Evolutionary conservation across 805 yeast species (phyloP).

Genomic region (Kluyveromyces nonfermentans): DNA sequence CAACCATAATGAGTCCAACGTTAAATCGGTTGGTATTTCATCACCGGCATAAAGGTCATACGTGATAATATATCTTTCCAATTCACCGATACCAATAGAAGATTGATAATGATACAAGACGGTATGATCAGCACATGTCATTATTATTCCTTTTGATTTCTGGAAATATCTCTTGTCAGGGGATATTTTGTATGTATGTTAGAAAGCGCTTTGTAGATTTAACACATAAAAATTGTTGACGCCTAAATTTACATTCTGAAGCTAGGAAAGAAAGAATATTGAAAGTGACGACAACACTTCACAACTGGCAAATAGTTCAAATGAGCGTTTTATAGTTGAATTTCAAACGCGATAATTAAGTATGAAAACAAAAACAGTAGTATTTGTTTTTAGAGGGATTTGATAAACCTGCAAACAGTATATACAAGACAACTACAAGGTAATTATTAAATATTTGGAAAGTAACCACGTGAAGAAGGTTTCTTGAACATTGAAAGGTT

Average conservation of each 20-base stretch:
- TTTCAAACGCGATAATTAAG: too few relatives aligned
- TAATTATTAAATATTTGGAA: too few relatives aligned
- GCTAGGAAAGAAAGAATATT: neutral
- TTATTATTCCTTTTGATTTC: neutral
- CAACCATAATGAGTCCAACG: constrained; percentile 36
- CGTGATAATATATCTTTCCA: constrained; percentile 45
- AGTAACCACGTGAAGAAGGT: neutral
- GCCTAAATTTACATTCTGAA: neutral
- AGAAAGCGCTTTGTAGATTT: too few relatives aligned
- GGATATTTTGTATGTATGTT: neutral
- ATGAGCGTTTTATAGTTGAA: too few relatives aligned
- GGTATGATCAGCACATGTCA: constrained; percentile 6
- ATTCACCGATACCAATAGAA: constrained; percentile 48
- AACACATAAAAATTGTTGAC: neutral
- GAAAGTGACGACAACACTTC: too few relatives aligned
- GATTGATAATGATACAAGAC: constrained; percentile 32
- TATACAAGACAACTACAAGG: too few relatives aligned
- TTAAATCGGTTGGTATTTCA: constrained; percentile 19
- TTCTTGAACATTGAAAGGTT: neutral
- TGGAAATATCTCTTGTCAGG: neutral
- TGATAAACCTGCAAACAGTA: too few relatives aligned
- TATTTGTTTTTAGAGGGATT: too few relatives aligned
- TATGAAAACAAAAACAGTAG: too few relatives aligned
- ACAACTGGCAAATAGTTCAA: too few relatives aligned
- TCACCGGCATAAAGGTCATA: constrained; percentile 35